A percentile compares a stretch with the other conserved stretches of the same genome.
phyloP scores from a whole-genome alignment of 352 stramenopile genomes.

The Hyphochytrium catenoides region DNA sequence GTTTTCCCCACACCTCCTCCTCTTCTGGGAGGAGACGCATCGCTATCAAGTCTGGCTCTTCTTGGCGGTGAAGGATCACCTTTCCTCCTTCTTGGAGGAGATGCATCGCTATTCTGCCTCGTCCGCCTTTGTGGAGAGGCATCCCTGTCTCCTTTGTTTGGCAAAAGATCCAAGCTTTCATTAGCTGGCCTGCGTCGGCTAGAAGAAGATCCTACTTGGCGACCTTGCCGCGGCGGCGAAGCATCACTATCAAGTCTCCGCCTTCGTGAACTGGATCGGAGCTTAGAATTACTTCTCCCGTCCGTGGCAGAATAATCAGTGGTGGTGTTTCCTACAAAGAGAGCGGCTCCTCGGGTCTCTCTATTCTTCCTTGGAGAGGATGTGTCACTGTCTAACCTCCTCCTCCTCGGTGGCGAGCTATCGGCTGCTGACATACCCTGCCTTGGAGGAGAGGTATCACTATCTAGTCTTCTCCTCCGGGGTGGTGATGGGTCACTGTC shows the following conservation, averaged over 20 bases:
- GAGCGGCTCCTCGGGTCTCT: not conserved
- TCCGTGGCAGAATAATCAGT: conserved; percentile 4
- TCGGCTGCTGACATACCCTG: conserved; percentile 2
- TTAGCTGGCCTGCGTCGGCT: not conserved
- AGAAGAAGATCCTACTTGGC: not conserved
- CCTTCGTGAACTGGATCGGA: not conserved
- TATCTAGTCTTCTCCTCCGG: conserved; percentile 6
- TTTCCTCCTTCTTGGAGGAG: conserved; percentile 2
- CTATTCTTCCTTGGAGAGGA: conserved; percentile 3
- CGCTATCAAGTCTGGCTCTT: not conserved
- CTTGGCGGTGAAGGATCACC: conserved; percentile 2
- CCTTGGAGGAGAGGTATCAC: conserved; percentile 10
- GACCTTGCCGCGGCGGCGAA: conserved; percentile 5
- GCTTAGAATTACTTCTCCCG: not conserved
- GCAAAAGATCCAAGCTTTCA: too few relatives aligned
- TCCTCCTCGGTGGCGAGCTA: not conserved
- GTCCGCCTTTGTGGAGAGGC: conserved; percentile 1
- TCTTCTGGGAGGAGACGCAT: too few relatives aligned
- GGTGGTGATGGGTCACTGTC: conserved; percentile 11
- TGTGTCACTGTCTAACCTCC: conserved; percentile 3
- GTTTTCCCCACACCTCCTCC: too few relatives aligned
- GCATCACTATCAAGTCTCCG: not conserved
- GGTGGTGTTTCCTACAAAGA: not conserved
- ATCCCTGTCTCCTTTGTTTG: too few relatives aligned
- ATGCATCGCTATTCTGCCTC: not conserved